Base-by-base conservation (phyloP, 768 basidiomycete species). In the Tricholoma furcatifolium region DNA sequence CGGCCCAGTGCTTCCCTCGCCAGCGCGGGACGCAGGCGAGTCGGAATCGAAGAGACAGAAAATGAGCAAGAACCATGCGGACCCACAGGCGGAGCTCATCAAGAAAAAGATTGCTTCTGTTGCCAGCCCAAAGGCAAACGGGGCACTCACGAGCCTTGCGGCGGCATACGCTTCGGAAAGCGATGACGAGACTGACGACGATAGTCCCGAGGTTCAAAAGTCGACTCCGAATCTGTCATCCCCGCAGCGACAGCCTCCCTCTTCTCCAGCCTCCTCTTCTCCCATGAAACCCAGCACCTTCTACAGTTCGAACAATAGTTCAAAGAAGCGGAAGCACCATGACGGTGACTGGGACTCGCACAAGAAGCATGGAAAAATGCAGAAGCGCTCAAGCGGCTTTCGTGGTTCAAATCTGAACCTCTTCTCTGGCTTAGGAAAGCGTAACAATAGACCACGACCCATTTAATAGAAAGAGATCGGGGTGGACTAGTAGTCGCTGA, bases 1-100 rank as follows among this genome's bases (percentile, higher is more conserved):
- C 56, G 88, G 86, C 2, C 88, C 88, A 20, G 65, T 81, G 38
- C 70, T 87, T 27, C 87, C 88, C 12, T 77, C 84, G 0, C 65
- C 73, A 18, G 38, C 59, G 60, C 70, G 60, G 43, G 66, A 66
- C 31, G 34, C 51, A 4, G 47, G 47, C 56, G 49, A 46, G 35
- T 58, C 61, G 43, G 50, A 55, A 51, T 38, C 64, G 36, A 69
- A 66, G 53, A 67, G 66, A 56, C 59, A 54, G 32, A 65, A 57
- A 17, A 50, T 60, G 40, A 62, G 56, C 34, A 43, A 47, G 12
- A 18, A n/a, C n/a, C n/a, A n/a, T n/a, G n/a, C 43, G 8, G 83
- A 86, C 51, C 84, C 83, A 7, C 83, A 84, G 64, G 80, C 83
- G 8, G 67, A 69, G 34, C 56, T 65, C 18, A 60, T 85, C 47